Conservation (phyloP, 306 rosid species). For the Lithocarpus polystachyus region DNA sequence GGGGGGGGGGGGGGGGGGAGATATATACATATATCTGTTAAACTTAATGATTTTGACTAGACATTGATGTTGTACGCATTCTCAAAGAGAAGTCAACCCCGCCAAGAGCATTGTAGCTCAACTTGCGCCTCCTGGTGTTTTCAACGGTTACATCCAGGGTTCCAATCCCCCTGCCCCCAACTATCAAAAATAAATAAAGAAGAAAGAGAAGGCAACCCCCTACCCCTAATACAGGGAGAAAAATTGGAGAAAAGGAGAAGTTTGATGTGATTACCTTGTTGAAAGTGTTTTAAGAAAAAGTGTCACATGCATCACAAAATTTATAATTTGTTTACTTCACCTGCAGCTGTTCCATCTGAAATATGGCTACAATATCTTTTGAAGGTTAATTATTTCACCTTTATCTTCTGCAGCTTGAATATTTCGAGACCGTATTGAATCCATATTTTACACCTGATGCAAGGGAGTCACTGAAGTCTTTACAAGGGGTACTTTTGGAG, state of each 20-base stretch:
- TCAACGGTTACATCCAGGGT: too few relatives aligned
- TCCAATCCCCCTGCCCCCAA: too few relatives aligned
- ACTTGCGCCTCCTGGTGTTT: too few relatives aligned
- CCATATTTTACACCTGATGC: slow-evolving; percentile 94
- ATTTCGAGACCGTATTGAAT: slow-evolving; percentile 86
- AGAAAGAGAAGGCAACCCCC: background rate
- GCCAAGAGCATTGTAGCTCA: too few relatives aligned
- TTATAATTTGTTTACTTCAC: background rate
- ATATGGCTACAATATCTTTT: background rate
- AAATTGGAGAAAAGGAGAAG: background rate
- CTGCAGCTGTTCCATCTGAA: background rate
- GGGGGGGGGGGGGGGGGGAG: too few relatives aligned
- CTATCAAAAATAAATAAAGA: background rate
- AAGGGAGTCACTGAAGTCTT: slow-evolving; percentile 84
- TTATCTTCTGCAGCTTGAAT: slow-evolving; percentile 81
- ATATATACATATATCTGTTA: background rate
- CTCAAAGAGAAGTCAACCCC: background rate
- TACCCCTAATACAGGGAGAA: background rate
- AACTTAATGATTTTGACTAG: background rate
- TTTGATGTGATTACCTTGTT: background rate
- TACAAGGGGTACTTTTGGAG: slow-evolving; percentile 90
- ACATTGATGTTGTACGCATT: background rate
- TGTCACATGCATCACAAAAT: background rate
- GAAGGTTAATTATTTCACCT: slow-evolving; percentile 23
- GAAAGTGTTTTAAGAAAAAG: background rate